Evolutionary conservation across 805 yeast species (phyloP).

Genomic region (Myxozyma udenii): DNA sequence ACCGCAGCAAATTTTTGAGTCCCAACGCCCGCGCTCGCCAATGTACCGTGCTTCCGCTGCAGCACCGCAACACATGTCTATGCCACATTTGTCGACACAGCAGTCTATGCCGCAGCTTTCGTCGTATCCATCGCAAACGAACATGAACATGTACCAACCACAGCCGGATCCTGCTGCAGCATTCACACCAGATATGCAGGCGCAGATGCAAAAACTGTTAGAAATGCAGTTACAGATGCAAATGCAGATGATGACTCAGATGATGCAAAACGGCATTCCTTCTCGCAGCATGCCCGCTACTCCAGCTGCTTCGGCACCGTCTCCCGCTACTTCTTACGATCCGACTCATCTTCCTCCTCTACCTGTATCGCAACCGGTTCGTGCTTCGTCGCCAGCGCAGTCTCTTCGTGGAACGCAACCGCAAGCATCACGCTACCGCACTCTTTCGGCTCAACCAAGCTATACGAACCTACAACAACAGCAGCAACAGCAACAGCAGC

Average conservation of each 20-base stretch:
- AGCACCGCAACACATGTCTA: neutral
- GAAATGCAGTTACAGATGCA: conserved; percentile 27
- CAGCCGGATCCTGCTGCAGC: conserved; percentile 1
- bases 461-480: conserved; percentile 1
- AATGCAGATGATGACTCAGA: conserved; percentile 23
- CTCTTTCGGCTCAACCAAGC: conserved; percentile 13
- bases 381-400: neutral
- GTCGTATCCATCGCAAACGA: neutral
- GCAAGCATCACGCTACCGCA: conserved; percentile 22
- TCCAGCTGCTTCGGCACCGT: neutral
- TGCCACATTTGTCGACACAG: neutral
- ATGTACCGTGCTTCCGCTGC: conserved; percentile 41
- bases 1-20: neutral
- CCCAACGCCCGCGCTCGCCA: conserved; percentile 8
- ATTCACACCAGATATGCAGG: conserved; percentile 16
- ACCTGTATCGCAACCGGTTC: neutral
- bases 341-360: neutral
- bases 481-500: neutral
- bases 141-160: neutral
- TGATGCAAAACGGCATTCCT: conserved; percentile 11
- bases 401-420: neutral
- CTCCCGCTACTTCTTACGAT: neutral
- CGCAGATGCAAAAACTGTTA: conserved; percentile 22
- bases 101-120: neutral
- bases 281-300: neutral